phyloP scores from a whole-genome alignment of 1,284 basidiomycete genomes.

The Puccinia sorghi region DNA sequence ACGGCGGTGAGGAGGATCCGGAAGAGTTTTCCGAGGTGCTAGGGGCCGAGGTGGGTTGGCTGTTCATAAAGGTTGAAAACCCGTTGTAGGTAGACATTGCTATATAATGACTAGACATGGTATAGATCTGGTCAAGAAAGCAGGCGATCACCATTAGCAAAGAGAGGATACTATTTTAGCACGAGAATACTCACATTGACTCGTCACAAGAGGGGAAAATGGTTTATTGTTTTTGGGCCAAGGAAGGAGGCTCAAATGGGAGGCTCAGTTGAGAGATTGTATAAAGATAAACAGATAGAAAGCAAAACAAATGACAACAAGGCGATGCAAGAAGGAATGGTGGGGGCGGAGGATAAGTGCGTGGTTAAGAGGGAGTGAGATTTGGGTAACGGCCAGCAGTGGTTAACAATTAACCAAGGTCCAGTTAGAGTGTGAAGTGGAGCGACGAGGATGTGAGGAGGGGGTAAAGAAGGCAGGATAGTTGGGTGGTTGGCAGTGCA shows the following conservation, averaged over 20 bases:
- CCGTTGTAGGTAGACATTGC: constrained; percentile 34
- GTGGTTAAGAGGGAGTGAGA: background rate
- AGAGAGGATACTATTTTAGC: background rate
- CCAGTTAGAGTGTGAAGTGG: constrained; percentile 22
- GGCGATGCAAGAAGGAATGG: background rate
- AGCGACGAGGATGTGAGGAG: background rate
- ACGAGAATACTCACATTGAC: constrained; percentile 2
- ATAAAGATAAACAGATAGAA: constrained; percentile 25
- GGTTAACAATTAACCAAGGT: constrained; percentile 33
- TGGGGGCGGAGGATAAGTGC: background rate
- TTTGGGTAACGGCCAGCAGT: constrained; percentile 38
- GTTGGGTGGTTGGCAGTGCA: background rate
- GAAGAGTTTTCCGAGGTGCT: constrained; percentile 31
- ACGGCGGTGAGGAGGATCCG: constrained; percentile 25
- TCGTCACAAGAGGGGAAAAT: background rate
- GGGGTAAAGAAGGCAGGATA: too few relatives aligned
- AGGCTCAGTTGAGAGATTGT: background rate
- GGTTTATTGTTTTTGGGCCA: background rate
- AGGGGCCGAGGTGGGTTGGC: background rate
- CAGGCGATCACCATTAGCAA: background rate
- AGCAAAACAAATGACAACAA: constrained; percentile 14
- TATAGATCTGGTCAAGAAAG: constrained; percentile 1
- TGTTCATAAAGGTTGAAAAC: constrained; percentile 20
- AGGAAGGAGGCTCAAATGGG: background rate
- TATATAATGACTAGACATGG: constrained; percentile 26